Base-by-base conservation (phyloP, 2,329 filamentous ascomycete species). In the Alternaria triticimaculans region DNA sequence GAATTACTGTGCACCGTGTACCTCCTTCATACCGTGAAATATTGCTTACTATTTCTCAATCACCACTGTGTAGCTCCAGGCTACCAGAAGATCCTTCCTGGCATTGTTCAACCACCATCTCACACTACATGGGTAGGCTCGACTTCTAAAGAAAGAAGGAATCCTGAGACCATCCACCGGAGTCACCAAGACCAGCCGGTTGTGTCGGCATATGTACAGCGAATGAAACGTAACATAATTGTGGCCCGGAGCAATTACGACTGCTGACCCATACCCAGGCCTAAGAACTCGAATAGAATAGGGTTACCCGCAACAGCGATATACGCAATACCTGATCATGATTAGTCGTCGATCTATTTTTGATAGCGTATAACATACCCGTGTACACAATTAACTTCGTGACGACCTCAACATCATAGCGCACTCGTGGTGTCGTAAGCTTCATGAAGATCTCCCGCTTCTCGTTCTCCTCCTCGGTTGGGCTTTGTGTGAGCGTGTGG, bases 341-440 rank as follows among this genome's bases (percentile, higher is more conserved):
- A 8, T 55, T 48, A 63, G 59, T 28, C 14, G 14, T 14, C 3
- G 25, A 8, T 5, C n/a, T 37, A 12, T 0, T 37, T 14, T 23
- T 6, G 12, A 23, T 4, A 5, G 12, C 5, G 11, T 14, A 14
- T 12, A n/a, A 63, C 89, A 80, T 82, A 93, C 95, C 96, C 63
- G 91, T 87, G 82, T 99, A 99, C 23, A 99, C 93, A 72, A 99
- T 92, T 64, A 99, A 81, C 82, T 97, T 98, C 6, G 96, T 98
- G 41, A 99, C 92, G 43, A 99, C 95, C 80, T 99, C 96, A n/a
- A 98, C 95, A 81, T 99, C 96, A 76, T 98, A 99, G 72, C 94
- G 87, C 63, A 97, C 94, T 70, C 96, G 89, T 53, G 96, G 94
- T 81, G 91, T 93, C 67, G 94, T 90, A 59, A 98, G 85, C 76